Evolutionary conservation across 176 grass and related monocot species (phyloP), one percentile per base, ranked within the genome.

Genomic region (Rhynchospora tenuis): DNA sequence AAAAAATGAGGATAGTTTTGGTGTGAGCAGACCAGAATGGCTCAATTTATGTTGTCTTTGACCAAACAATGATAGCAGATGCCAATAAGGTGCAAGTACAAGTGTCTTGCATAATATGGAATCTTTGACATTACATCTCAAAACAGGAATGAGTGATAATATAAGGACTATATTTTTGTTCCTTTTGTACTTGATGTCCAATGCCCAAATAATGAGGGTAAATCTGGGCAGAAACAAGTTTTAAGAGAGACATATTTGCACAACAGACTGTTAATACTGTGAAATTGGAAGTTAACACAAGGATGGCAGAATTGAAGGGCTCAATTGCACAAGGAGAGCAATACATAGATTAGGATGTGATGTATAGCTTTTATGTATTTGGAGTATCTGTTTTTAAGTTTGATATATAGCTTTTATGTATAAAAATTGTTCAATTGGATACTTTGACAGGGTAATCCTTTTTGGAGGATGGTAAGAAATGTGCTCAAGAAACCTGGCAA

Each of bases 401-500:
- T 72, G 68, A 13, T 72, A 20, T 46, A 23, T n/a, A n/a, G n/a
- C n/a, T n/a, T n/a, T n/a, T n/a, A n/a, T n/a, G n/a, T n/a, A n/a
- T n/a, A n/a, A n/a, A n/a, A n/a, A 51, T 51, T 46, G 73, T 27
- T 52, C 73, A 79, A 48, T 43, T 82, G 43, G 13, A 9, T 83
- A 79, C 0, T 88, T 85, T 89, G 83, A 83, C 83, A 99, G 91
- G 96, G 96, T 79, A 99, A 99, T 83, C 64, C 88, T 90, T 99
- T 99, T 86, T 99, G 96, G 96, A 93, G 16, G 62, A 85, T 98
- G 59, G 91, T 99, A 72, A 91, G 96, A 84, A 95, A 99, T 45
- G 50, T 95, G 28, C 64, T 98, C 27, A 99, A 93, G 88, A 52
- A 59, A 87, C 96, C 96, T 77, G 88, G 82, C 29, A 86, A 89